Conservation (phyloP, 1,284 basidiomycete genomes). For the Coriolopsis trogii region DNA sequence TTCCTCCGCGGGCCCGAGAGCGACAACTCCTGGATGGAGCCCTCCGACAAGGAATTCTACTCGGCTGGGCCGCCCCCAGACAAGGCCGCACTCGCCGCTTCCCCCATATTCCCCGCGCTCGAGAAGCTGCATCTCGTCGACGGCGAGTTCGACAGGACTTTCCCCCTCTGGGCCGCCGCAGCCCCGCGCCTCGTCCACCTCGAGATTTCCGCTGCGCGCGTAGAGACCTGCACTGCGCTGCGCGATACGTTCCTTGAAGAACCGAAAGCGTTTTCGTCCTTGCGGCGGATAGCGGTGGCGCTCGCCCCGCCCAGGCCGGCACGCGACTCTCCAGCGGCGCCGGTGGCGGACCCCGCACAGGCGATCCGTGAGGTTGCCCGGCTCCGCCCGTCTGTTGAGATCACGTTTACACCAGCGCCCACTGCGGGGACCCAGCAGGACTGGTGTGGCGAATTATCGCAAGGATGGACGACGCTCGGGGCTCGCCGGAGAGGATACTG, state of each 20-base stretch:
- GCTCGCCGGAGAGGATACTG: no score
- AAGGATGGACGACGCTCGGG: no score
- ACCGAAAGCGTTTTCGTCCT: not conserved
- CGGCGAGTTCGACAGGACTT: slow-evolving; percentile 3
- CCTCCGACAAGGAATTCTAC: slow-evolving; percentile 3
- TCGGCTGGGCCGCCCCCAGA: slow-evolving; percentile 1
- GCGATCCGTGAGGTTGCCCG: no score
- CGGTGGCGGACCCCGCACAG: no score
- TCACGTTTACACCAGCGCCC: no score
- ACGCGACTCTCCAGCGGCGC: no score
- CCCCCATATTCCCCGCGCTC: slow-evolving; percentile 10
- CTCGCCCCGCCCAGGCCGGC: no score
- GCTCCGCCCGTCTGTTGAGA: no score
- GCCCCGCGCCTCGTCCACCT: slow-evolving; percentile 6
- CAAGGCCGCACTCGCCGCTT: not conserved
- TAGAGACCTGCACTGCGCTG: not conserved
- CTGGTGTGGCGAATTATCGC: no score
- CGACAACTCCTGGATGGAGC: not conserved
- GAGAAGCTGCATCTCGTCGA: slow-evolving; percentile 11
- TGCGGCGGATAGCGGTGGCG: no score
- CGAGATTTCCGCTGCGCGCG: not conserved
- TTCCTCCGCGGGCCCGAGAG: slow-evolving; percentile 2
- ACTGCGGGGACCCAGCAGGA: no score
- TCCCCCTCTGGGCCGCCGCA: slow-evolving; percentile 8
- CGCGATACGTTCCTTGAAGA: not conserved